Base-by-base conservation (phyloP, 2,329 filamentous ascomycete species). In the Ceratocystis huliohia region DNA sequence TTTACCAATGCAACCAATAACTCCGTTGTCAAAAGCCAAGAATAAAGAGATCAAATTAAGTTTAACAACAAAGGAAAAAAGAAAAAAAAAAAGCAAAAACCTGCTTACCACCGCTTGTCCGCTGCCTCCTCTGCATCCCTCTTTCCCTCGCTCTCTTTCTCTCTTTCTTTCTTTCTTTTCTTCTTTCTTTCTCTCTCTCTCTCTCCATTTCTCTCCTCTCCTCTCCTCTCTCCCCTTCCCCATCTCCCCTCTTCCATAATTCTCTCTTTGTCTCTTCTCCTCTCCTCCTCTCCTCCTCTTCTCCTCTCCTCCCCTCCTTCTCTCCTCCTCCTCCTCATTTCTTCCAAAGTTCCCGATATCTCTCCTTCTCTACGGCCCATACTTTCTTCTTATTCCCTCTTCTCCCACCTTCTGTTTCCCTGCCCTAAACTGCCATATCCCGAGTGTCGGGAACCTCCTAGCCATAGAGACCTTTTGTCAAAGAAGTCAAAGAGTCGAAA, bases 381-480 rank as follows among this genome's bases (percentile, higher is more conserved):
- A 7, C 30, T 33, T 33, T 33, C 30, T 20, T 22, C 46, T 20
- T 53, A 6, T 20, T 53, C 7, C 20, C 53, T 10, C 6, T 15
- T n/a, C 53, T 30, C 22, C 48, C 20, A n/a, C 20, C 22, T 10
- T n/a, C 45, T 48, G 15, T 20, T 15, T 53, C 48, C 15, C 20
- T 25, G 48, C 2, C 20, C 48, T 53, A 3, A 37, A 10, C 33
- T 57, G 25, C 25, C 28, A 57, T 57, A 37, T 33, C 53, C 53
- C 53, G 53, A 57, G 25, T 25, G 53, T 57, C 17, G 25, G 53
- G 53, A 57, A 57, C 22, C 25, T 28, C 53, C 25, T 57, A 17
- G 53, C 25, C 25, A 25, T 4, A 33, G 17, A 57, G 53, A 57
- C 28, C 53, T 57, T 57, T 57, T 57, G 53, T 57, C 53, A 57